Evolutionary conservation across 768 basidiomycete species (phyloP).

Genomic region (Hemileccinum rubropunctum): DNA sequence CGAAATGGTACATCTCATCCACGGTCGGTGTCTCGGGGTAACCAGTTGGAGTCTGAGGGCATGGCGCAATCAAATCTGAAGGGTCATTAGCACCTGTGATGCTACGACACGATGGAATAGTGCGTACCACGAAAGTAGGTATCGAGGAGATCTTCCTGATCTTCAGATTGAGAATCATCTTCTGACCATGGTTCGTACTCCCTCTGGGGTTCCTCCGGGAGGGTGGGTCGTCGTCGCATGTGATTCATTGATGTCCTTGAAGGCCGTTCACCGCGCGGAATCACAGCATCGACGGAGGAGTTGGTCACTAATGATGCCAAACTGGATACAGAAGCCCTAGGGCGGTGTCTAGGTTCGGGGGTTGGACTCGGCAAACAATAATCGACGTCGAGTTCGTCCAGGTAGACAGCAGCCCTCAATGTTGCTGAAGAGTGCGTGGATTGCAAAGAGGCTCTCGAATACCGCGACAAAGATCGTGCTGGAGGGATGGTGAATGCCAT

Average conservation of each 20-base stretch:
- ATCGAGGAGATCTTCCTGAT: constrained; percentile 40
- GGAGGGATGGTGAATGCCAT: background rate
- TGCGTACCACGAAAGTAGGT: constrained; percentile 40
- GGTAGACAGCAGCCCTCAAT: constrained; percentile 19
- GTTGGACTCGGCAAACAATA: constrained; percentile 24
- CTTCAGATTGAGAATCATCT: constrained; percentile 23
- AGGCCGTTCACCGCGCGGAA: constrained; percentile 37
- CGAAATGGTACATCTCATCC: constrained; percentile 11
- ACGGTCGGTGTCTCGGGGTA: constrained; percentile 21
- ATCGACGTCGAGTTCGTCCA: constrained; percentile 32
- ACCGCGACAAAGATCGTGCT: constrained; percentile 19
- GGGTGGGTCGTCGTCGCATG: constrained; percentile 12
- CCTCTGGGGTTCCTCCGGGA: constrained; percentile 14
- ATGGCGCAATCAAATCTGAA: constrained; percentile 24
- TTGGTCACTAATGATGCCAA: constrained; percentile 57
- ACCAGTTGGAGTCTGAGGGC: constrained; percentile 6
- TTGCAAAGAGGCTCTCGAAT: constrained; percentile 30
- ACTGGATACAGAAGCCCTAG: constrained; percentile 48
- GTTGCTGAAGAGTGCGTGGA: constrained; percentile 31
- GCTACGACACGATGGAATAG: background rate
- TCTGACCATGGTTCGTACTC: constrained; percentile 23
- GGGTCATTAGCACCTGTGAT: constrained; percentile 1
- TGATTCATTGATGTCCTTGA: constrained; percentile 9
- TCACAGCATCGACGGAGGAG: constrained; percentile 55
- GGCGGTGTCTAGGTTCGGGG: constrained; percentile 13